Conservation (phyloP, 257 asterid genomes). For the Knoxia roxburghii region DNA sequence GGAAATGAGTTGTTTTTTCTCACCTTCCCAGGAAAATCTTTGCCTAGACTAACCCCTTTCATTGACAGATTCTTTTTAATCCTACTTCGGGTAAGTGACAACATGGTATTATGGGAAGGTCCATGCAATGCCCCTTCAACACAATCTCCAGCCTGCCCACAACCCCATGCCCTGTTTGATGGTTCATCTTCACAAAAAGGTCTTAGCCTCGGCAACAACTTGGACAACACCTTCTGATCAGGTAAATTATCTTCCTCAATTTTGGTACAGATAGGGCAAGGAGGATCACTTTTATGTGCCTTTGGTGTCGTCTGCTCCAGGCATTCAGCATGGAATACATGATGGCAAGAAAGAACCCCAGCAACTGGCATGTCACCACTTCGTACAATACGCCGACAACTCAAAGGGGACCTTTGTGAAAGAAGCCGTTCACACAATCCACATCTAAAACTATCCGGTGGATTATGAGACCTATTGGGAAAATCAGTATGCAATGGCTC, state of each 20-base stretch:
- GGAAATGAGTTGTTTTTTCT: conserved; percentile 56
- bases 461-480: conserved; percentile 31
- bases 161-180: conserved; percentile 63
- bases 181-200: conserved; percentile 66
- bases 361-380: conserved; percentile 93
- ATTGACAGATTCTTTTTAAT: conserved; percentile 53
- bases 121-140: conserved; percentile 77
- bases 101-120: conserved; percentile 48
- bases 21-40: conserved; percentile 65
- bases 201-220: conserved; percentile 61
- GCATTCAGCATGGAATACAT: conserved; percentile 94
- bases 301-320: conserved; percentile 86
- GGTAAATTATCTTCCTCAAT: conserved; percentile 60
- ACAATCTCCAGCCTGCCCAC: conserved; percentile 79
- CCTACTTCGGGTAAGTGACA: conserved; percentile 63
- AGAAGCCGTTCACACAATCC: conserved; percentile 84
- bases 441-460: conserved; percentile 58
- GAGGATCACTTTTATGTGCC: conserved; percentile 75
- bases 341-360: conserved; percentile 88
- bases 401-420: conserved; percentile 91
- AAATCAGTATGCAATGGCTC: conserved; percentile 48
- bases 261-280: conserved; percentile 76
- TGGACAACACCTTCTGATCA: conserved; percentile 50
- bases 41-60: conserved; percentile 43
- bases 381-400: conserved; percentile 71